phyloP scores from a whole-genome alignment of 495 filamentous ascomycete species.

The Penicillium taxi region DNA sequence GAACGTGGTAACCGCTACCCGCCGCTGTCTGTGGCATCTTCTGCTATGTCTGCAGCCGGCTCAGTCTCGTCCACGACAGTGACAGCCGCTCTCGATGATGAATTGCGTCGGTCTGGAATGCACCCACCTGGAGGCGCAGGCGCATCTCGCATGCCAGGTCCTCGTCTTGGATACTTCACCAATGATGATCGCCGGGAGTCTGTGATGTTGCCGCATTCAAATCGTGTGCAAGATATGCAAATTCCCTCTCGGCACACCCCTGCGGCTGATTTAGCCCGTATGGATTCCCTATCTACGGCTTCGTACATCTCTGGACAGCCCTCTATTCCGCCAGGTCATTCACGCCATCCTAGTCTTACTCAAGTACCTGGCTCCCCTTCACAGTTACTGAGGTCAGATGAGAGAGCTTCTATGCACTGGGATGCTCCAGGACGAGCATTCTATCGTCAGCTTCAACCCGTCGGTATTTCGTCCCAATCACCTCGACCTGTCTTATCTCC shows the following conservation, averaged over 20 bases:
- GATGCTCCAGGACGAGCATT: conserved; percentile 31
- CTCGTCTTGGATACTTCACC: conserved; percentile 37
- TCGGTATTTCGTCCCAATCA: conserved; percentile 25
- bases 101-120: conserved; percentile 23
- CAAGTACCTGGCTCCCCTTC: conserved; percentile 34
- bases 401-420: conserved; percentile 32
- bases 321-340: conserved; percentile 28
- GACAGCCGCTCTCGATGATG: conserved; percentile 25
- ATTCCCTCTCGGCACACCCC: conserved; percentile 27
- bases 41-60: conserved; percentile 23
- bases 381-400: conserved; percentile 28
- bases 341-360: conserved; percentile 33
- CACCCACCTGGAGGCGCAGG: conserved; percentile 21
- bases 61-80: too few species aligned
- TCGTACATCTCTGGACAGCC: conserved; percentile 27
- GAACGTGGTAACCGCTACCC: conserved; percentile 36
- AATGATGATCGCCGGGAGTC: conserved; percentile 37
- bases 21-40: conserved; percentile 38
- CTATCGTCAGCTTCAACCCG: conserved; percentile 23
- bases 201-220: conserved; percentile 22
- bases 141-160: conserved; percentile 27
- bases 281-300: conserved; percentile 31
- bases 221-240: conserved; percentile 25
- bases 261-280: conserved; percentile 26
- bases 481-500: conserved; percentile 33